phyloP scores from a whole-genome alignment of 202 grass and related monocot genomes.

The Dendrocalamus latiflorus region DNA sequence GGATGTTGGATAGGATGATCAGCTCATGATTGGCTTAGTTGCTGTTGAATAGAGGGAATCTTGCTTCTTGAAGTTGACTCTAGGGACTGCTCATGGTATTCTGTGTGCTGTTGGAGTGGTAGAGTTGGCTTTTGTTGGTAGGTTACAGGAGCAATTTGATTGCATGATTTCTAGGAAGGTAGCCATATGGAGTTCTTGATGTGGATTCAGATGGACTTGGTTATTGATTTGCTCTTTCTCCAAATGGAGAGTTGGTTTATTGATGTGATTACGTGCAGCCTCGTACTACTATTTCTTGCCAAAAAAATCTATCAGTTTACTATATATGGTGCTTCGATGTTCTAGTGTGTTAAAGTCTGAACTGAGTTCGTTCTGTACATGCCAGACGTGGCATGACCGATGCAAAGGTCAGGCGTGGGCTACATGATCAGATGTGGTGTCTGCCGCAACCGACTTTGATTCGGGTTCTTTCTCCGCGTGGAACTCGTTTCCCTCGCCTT shows the following conservation, averaged over 20 bases:
- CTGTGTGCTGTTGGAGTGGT: background rate
- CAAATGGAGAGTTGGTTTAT: background rate
- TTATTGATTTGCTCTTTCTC: background rate
- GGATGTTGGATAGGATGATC: background rate
- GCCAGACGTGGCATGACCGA: too few relatives aligned
- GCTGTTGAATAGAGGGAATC: background rate
- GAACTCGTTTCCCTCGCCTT: too few relatives aligned
- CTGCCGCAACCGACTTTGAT: too few relatives aligned
- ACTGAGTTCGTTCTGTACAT: too few relatives aligned
- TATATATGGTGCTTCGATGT: background rate
- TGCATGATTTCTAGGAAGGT: background rate
- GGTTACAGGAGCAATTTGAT: background rate
- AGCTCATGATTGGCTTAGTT: background rate
- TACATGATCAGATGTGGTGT: too few relatives aligned
- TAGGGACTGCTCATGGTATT: background rate
- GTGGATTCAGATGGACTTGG: background rate
- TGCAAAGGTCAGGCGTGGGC: too few relatives aligned
- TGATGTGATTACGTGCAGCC: background rate
- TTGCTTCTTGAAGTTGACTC: background rate
- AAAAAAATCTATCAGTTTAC: background rate
- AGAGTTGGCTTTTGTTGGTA: background rate
- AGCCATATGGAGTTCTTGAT: background rate
- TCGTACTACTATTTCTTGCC: background rate
- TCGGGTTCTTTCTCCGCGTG: too few relatives aligned
- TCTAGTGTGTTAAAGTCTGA: background rate